Conservation (phyloP, 2,329 filamentous ascomycete genomes). For the Blumeriella jaapii region DNA sequence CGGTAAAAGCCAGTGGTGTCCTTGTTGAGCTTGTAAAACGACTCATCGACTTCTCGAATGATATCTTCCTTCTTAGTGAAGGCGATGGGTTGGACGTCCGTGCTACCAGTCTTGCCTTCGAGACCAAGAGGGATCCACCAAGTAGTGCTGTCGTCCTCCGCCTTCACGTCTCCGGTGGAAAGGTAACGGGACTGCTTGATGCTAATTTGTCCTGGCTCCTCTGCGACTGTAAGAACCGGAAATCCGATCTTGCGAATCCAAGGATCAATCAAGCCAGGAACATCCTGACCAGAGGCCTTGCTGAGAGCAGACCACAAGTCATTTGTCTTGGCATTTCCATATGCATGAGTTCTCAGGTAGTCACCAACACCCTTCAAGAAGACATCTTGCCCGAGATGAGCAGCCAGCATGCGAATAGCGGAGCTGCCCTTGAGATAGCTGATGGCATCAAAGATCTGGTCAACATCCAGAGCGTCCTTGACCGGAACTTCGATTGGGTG, state of each 20-base stretch:
- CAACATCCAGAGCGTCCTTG: conserved; percentile 84
- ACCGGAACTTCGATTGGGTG: conserved; percentile 96
- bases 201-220: conserved; percentile 71
- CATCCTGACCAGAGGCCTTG: conserved; percentile 77
- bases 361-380: conserved; percentile 85
- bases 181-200: conserved; percentile 84
- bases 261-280: conserved; percentile 76
- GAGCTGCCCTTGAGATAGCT: conserved; percentile 96
- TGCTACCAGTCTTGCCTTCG: conserved; percentile 58
- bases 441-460: conserved; percentile 96
- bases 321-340: conserved; percentile 81
- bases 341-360: conserved; percentile 81
- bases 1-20: conserved; percentile 72
- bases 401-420: conserved; percentile 90
- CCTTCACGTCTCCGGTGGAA: conserved; percentile 78
- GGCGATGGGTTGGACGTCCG: conserved; percentile 51
- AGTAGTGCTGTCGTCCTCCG: conserved; percentile 79
- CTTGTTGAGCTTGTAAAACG: conserved; percentile 91
- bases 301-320: conserved; percentile 85
- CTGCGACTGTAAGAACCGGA: conserved; percentile 75
- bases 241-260: conserved; percentile 97
- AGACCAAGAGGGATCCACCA: conserved; percentile 95
- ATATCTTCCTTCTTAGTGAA: conserved; percentile 68
- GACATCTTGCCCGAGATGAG: conserved; percentile 74
- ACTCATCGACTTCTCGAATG: conserved; percentile 59